phyloP scores from a whole-genome alignment of 345 rosid genomes.

The Microthlaspi erraticum region DNA sequence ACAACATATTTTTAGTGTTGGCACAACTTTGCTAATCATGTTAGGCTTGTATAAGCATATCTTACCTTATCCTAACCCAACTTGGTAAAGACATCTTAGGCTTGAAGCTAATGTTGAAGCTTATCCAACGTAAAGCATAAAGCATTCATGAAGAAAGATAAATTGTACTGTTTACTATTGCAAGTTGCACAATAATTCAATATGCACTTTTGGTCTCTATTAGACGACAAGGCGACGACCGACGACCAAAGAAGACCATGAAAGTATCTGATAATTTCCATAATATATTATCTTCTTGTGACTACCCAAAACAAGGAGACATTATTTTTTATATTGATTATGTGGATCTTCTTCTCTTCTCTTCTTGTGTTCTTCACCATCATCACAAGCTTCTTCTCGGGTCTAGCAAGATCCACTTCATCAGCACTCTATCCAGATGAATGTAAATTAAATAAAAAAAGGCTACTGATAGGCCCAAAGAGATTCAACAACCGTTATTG shows the following conservation, averaged over 20 bases:
- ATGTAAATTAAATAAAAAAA: not conserved
- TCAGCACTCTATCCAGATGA: constrained; percentile 32
- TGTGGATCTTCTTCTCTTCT: not conserved
- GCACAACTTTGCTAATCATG: too few species aligned
- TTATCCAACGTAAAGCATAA: too few species aligned
- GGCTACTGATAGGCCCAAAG: too few species aligned
- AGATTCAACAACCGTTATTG: too few species aligned
- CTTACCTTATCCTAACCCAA: too few species aligned
- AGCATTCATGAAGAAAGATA: not conserved
- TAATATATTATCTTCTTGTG: not conserved
- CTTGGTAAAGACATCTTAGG: too few species aligned
- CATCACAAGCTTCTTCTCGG: constrained; percentile 16
- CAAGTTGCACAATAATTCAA: not conserved
- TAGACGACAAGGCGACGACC: not conserved
- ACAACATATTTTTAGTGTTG: too few species aligned
- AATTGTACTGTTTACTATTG: not conserved
- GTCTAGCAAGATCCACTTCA: constrained; percentile 19
- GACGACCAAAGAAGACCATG: not conserved
- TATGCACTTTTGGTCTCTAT: not conserved
- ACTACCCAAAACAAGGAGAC: too few species aligned
- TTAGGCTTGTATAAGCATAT: too few species aligned
- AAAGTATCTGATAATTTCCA: not conserved
- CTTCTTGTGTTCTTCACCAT: not conserved
- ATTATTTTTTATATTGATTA: too few species aligned
- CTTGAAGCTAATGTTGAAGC: too few species aligned